phyloP scores from a whole-genome alignment of 345 rosid genomes.

The Linum lewisii region DNA sequence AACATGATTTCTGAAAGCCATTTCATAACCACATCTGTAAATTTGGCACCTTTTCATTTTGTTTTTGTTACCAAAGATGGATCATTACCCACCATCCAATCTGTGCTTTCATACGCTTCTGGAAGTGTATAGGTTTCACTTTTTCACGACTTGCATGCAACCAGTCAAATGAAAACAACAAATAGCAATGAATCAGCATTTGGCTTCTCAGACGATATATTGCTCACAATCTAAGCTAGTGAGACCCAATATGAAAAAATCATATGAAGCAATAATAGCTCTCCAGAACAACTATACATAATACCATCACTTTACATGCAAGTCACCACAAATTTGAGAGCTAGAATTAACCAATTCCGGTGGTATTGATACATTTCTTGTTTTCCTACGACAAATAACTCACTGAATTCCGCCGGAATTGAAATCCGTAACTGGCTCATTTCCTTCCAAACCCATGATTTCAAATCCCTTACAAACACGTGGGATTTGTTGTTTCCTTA shows the following conservation, averaged over 20 bases:
- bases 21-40: conserved; percentile 25
- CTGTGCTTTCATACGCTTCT: conserved; percentile 23
- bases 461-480: too few species aligned
- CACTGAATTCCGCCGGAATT: too few species aligned
- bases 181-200: neutral
- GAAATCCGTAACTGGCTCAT: too few species aligned
- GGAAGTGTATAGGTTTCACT: conserved; percentile 17
- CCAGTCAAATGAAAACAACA: neutral
- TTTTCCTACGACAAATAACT: too few species aligned
- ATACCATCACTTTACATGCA: too few species aligned
- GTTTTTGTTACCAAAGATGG: conserved; percentile 1
- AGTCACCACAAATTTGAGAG: too few species aligned
- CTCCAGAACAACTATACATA: neutral
- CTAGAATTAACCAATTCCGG: too few species aligned
- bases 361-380: too few species aligned
- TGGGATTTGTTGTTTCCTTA: too few species aligned
- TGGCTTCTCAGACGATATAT: too few species aligned
- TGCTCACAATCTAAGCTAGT: neutral
- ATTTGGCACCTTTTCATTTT: neutral
- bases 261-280: neutral
- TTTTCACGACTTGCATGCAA: neutral
- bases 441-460: too few species aligned
- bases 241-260: neutral
- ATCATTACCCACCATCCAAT: conserved; percentile 31
- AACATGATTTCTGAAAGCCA: conserved; percentile 34